A percentile compares a stretch with the other conserved stretches of the same genome.
phyloP scores from a whole-genome alignment of 2,329 filamentous ascomycete genomes.

The Metarhizium brunneum region DNA sequence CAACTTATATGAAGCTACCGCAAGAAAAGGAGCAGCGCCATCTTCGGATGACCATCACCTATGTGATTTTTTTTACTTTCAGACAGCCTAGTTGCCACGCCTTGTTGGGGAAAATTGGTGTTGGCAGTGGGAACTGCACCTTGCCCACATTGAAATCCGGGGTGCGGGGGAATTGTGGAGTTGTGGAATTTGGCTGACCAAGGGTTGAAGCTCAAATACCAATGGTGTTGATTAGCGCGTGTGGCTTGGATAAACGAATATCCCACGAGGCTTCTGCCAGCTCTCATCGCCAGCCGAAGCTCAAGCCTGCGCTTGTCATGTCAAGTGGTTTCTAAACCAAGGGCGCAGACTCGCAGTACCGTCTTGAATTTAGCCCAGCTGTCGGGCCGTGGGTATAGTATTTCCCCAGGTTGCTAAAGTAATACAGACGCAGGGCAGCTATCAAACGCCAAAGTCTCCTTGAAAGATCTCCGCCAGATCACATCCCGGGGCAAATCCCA shows the following conservation, averaged over 20 bases:
- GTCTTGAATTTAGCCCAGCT: background rate
- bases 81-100: background rate
- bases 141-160: background rate
- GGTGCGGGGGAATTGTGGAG: background rate
- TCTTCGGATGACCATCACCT: background rate
- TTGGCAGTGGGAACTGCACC: background rate
- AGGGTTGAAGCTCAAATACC: too few relatives aligned
- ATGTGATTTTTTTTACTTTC: background rate
- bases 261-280: background rate
- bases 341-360: too few relatives aligned
- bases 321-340: background rate
- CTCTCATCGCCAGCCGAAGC: too few relatives aligned
- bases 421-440: background rate
- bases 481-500: constrained; percentile 54
- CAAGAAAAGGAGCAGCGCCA: background rate
- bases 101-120: background rate
- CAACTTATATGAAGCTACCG: background rate
- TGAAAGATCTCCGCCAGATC: constrained; percentile 45
- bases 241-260: constrained; percentile 1
- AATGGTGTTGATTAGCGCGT: background rate
- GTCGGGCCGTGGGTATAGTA: background rate
- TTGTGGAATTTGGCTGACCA: background rate
- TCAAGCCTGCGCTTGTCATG: background rate
- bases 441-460: constrained; percentile 27
- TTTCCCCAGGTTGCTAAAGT: background rate